These are phyloP conservation scores for Phytophthora sp. DNA, from an alignment of 352 stramenopile species.

Conservation along the genomic window DNA sequence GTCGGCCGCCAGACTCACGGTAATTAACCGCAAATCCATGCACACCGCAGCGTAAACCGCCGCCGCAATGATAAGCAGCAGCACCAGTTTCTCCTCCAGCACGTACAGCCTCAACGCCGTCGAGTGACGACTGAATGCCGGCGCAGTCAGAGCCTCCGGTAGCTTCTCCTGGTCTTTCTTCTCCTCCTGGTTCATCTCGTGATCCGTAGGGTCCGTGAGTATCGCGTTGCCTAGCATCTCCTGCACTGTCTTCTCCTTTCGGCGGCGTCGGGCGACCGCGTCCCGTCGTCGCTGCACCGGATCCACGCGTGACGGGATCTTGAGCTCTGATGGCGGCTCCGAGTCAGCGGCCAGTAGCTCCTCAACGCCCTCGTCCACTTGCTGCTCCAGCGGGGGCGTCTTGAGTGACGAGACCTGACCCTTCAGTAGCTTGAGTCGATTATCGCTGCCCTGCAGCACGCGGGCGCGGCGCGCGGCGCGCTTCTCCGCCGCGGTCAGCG, in stretches of 20 bases:
- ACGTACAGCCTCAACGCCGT: constrained; percentile 56
- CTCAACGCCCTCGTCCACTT: constrained; percentile 50
- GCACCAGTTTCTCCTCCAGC: constrained; percentile 65
- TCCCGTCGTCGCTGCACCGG: constrained; percentile 74
- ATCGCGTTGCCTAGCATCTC: constrained; percentile 45
- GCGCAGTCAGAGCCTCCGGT: constrained; percentile 4
- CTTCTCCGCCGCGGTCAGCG: constrained; percentile 61
- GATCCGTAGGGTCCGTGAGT: constrained; percentile 9
- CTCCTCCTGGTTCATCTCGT: too few species aligned
- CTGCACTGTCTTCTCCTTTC: constrained; percentile 65
- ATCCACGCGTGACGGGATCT: constrained; percentile 60
- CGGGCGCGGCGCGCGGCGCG: constrained; percentile 65
- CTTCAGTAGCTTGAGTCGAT: constrained; percentile 70
- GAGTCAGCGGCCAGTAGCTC: constrained; percentile 43
- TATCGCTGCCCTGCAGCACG: constrained; percentile 66
- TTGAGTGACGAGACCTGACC: constrained; percentile 70
- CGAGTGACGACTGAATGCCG: constrained; percentile 61
- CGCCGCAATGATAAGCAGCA: constrained; percentile 55
- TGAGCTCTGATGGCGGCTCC: constrained; percentile 22
- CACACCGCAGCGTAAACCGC: constrained; percentile 57
- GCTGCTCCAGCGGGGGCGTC: constrained; percentile 40
- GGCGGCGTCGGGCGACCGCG: constrained; percentile 58
- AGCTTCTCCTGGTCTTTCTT: constrained; percentile 1
- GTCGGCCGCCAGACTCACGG: constrained; percentile 48
- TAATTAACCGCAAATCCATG: constrained; percentile 58